Evolutionary conservation across 1,284 basidiomycete genomes (phyloP), one percentile per base, ranked within the genome.

Genomic region (Malassezia globosa): DNA sequence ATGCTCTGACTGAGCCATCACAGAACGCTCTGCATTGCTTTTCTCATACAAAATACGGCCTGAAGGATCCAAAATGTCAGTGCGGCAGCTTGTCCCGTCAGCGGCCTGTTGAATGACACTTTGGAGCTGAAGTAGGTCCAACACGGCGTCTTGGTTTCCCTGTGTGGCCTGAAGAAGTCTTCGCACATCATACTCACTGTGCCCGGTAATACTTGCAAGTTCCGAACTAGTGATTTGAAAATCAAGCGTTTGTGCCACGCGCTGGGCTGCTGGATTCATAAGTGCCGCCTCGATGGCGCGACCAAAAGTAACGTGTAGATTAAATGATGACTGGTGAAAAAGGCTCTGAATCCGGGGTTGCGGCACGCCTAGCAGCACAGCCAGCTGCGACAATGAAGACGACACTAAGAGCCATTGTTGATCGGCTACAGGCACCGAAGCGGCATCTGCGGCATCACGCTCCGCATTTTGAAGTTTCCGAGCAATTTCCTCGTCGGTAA

Each of bases 341-440:
- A 51, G 55, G 16, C 59, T 52, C 13, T 53, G 59, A 7, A 64
- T 54, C 5, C 52, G 54, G 3, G 50, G 24, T 3, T 46, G 16
- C 3, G 61, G 50, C n/a, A 67, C 31, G 19, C 59, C 56, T 14
- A 68, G 49, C 39, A 70, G 39, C 7, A 51, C 52, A 6, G 64
- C 56, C 7, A 70, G 51, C 41, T 69, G 66, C 7, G 63, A 46
- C 7, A 68, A 55, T 3, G 68, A 55, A 4, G 67, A 70, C 7
- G 62, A 65, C 6, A 64, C 63, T 33, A 70, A 56, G 19, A 70
- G 54, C 67, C 67, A 70, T 21, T 60, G 55, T 34, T 68, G 65
- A 46, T 68, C 63, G 7, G 39, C 42, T 1, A 68, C 60, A 1
- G 59, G 45, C 29, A 37, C 21, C 22, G 56, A 53, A 7, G 56